Base-by-base conservation (phyloP, 2,329 filamentous ascomycete genomes). In the Aureobasidium zeae region DNA sequence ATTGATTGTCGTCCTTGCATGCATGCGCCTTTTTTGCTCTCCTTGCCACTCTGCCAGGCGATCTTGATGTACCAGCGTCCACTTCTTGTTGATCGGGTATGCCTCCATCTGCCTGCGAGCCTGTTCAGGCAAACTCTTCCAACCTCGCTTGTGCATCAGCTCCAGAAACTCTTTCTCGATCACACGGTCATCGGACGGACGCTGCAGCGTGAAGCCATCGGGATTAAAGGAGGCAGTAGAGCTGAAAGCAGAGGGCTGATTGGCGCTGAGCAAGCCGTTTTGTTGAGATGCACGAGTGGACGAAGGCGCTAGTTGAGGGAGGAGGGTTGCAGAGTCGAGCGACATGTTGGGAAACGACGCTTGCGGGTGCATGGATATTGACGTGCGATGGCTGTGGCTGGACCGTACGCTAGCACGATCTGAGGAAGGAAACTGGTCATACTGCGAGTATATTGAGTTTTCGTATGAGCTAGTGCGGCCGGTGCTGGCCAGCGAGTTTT, bases 91-190 rank as follows among this genome's bases (percentile, higher is more conserved):
- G 7, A 91, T 77, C 11, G 88, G 86, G 61, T 98, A 96, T 26
- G 87, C 87, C 65, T 91, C 77, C 89, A 98, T 96, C 68, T 96
- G 91, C 49, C 89, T 76, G 53, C 83, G 79, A 21, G 91, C 91
- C 67, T 94, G 86, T 58, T 98, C 91, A 4, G 91, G 91, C 51
- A 98, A 70, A 63, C 93, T 93, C 67, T 94, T 91, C 86, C 88
- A 96, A 52, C 89, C 91, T 66, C 91, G 79, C 67, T 95, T 95
- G 58, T 94, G 85, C 91, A 98, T 96, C 52, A 98, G 69, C 41
- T 86, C 81, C 56, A 88, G 72, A 58, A 96, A 96, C 70, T 94
- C 85, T 57, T 88, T 80, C 60, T 96, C 86, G 33, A 95, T 83
- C 11, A 94, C 68, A 47, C 79, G 76, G 57, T 93, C 86, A 60